Conservation (phyloP, 73 alveolate genomes). For the Effrenium voratum region DNA sequence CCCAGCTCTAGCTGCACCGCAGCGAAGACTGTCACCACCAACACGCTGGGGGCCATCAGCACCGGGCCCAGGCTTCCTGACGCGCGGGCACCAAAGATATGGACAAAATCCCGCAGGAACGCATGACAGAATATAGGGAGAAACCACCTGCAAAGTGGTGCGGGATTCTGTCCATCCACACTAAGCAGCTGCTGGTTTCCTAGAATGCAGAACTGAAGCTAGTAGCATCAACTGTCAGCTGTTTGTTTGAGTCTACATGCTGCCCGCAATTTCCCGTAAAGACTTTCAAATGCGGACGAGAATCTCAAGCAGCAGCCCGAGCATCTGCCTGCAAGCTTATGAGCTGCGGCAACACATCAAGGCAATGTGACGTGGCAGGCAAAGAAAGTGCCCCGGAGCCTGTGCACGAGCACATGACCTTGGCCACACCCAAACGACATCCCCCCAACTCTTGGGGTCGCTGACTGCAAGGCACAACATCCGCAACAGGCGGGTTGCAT, state of each 20-base stretch:
- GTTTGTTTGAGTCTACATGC: not conserved
- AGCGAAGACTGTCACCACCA: slow-evolving; percentile 45
- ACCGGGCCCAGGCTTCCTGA: slow-evolving; percentile 62
- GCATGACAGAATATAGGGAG: not conserved
- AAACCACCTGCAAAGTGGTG: not conserved
- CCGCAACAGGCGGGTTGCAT: not conserved
- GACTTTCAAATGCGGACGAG: not conserved
- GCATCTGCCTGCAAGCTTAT: not conserved
- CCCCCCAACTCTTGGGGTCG: not conserved
- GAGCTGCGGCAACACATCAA: not conserved
- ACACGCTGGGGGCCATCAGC: slow-evolving; percentile 73
- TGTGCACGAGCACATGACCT: slow-evolving; percentile 66
- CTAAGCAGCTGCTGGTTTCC: not conserved
- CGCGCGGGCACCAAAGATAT: no score
- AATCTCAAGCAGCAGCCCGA: slow-evolving; percentile 54
- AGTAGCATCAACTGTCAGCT: not conserved
- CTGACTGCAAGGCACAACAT: not conserved
- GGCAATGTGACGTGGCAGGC: not conserved
- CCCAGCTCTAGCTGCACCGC: slow-evolving; percentile 68
- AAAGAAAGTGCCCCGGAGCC: not conserved
- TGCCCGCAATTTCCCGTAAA: not conserved
- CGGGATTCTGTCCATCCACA: not conserved
- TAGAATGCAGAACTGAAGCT: not conserved
- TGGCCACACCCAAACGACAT: not conserved
- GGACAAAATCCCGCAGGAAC: not conserved